Base-by-base conservation (phyloP, 164 flowering plant species). In the Tetrastigma voinierianum region DNA sequence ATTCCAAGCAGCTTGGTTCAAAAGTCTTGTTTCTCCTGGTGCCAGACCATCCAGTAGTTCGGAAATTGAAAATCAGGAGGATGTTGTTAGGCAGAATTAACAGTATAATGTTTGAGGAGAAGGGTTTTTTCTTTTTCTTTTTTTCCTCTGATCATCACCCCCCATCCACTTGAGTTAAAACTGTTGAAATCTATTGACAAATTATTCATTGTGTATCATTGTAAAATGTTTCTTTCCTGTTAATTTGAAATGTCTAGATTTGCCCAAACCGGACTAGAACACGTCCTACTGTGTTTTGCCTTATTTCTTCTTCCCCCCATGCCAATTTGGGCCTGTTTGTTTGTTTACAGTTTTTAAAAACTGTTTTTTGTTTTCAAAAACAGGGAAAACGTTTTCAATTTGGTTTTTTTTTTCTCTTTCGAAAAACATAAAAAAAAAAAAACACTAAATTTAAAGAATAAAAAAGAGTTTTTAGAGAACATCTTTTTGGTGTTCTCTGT, bases 1-100 rank as follows among this genome's bases (percentile, higher is more conserved):
- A 72, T 72, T 89, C 55, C 93, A 93, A 72, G 82, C 75, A n/a
- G 17, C 83, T 57, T 93, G 97, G 98, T 80, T 93, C 68, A 89
- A 80, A 74, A 89, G 76, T 72, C 74, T 93, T 3, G 57, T 82
- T 45, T 72, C 89, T 17, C n/a, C 67, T 16, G 88, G 90, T 14
- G 78, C 79, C 59, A 90, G 78, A 70, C 91, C 89, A n/a, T 77
- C 89, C 7, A 73, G 73, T 54, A 82, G 87, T 72, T 74, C 89
- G 45, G 93, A 87, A 44, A 56, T 78, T 12, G 83, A 78, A 40
- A 79, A 69, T 61, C 73, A 67, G 51, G 79, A 70, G 62, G 80
- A 68, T 49, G 67, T 48, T 14, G 71, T 15, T 15, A 70, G 43
- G 69, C 82, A 69, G 57, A 70, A 69, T 51, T 53, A 65, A 54